Evolutionary conservation across 176 grass and related monocot species (phyloP).

Genomic region (Zea mays): Zm-B73-REFERENCE-NAM-5.0 NC_050104.1:132449001-132449500

Average conservation of each 20-base stretch:
- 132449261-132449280: constrained; percentile 34
- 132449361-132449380: no score
- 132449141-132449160: constrained; percentile 28
- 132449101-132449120: constrained; percentile 53
- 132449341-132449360: no score
- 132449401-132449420: no score
- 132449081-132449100: constrained; percentile 33
- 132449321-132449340: constrained; percentile 19
- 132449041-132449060: background rate
- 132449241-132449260: constrained; percentile 45
- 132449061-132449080: background rate
- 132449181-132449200: background rate
- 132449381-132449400: no score
- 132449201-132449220: constrained; percentile 19
- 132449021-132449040: background rate
- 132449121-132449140: constrained; percentile 40
- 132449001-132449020: constrained; percentile 5
- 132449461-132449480: constrained; percentile 74
- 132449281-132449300: constrained; percentile 19
- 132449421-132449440: no score
- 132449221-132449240: constrained; percentile 20
- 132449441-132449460: constrained; percentile 58
- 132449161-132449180: constrained; percentile 26
- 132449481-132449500: constrained; percentile 31
- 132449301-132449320: constrained; percentile 30